Base-by-base conservation (phyloP, 805 yeast genomes). In the Pichia gijzeniarum region DNA sequence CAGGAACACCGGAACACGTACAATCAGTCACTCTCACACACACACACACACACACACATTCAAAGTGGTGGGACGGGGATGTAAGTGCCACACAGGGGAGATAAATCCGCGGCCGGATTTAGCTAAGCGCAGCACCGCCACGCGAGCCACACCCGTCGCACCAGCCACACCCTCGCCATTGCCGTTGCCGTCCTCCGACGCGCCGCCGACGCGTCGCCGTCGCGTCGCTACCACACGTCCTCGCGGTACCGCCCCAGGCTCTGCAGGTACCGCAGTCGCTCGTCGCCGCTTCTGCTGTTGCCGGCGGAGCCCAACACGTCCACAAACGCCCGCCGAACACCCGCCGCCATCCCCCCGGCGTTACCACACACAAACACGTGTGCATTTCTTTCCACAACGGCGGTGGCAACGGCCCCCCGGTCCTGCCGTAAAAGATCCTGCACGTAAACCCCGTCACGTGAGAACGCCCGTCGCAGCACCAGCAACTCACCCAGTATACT, bases 351-450 rank as follows among this genome's bases (percentile, higher is more conserved):
- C 45, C 75, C 78, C 16, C 81, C 74, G 16, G 96, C 96, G 65
- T 88, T 95, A 56, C 98, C 98, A 72, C 98, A 93, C 19, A 93
- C 95, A 62, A 89, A 93, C 49, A 91, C 72, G 59, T 77, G 79
- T 0, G 93, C 97, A 38, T 95, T 95, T 36, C 64, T 46, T 17
- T 65, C 64, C 39, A 48, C 61, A 40, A 84, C 60, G 40, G 77
- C 61, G 34, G 75, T 65, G 52, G 77, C 73, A 40, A 81, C 63
- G 44, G 71, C 61, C 53, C 73, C 59, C 53, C 66, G 57, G 55
- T 76, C 60, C 50, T 77, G 79, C 35, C 59, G 53, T 48, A 91
- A 59, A 48, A 74, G 74, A 61, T 93, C 85, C 70, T 91, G 98
- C 39, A 91, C 98, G 55, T 91, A 93, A 20, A 76, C 79, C 55